These are phyloP conservation scores for Zasmidium cellare DNA, from an alignment of 2,329 filamentous ascomycete genomes.

Conservation along the genomic window DNA sequence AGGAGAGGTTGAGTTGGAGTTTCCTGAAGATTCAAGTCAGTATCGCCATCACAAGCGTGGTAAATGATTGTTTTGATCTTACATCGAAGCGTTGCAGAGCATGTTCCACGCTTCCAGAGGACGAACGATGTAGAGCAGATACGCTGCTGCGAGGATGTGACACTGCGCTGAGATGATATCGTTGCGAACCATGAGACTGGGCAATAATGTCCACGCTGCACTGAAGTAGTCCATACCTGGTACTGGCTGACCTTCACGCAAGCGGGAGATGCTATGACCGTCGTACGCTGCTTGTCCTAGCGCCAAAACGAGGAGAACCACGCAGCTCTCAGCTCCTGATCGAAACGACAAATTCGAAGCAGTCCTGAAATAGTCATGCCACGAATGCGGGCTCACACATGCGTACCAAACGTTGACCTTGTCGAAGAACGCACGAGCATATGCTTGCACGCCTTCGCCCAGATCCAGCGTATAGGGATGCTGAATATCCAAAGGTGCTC, in stretches of 20 bases:
- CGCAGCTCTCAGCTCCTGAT: slow-evolving; percentile 78
- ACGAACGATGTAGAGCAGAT: slow-evolving; percentile 78
- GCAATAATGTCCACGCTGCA: slow-evolving; percentile 75
- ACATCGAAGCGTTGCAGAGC: slow-evolving; percentile 60
- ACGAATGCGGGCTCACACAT: slow-evolving; percentile 79
- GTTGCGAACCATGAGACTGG: slow-evolving; percentile 76
- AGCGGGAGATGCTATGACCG: slow-evolving; percentile 69
- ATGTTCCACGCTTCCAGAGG: slow-evolving; percentile 82
- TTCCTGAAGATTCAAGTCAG: slow-evolving; percentile 76
- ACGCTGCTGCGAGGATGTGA: slow-evolving; percentile 76
- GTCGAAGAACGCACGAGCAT: slow-evolving; percentile 78
- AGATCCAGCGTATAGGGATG: slow-evolving; percentile 47
- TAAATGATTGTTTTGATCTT: no score
- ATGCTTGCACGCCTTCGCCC: slow-evolving; percentile 46
- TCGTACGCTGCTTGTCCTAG: slow-evolving; percentile 74
- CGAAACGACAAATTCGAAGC: slow-evolving; percentile 75
- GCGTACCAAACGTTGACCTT: slow-evolving; percentile 84
- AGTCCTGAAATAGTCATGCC: slow-evolving; percentile 72
- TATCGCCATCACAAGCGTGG: no score
- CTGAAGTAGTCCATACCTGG: slow-evolving; percentile 79
- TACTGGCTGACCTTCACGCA: slow-evolving; percentile 67
- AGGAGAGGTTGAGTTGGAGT: slow-evolving; percentile 73
- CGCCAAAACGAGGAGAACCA: slow-evolving; percentile 75
- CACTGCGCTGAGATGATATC: slow-evolving; percentile 77
- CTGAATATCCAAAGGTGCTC: slow-evolving; percentile 67